These are phyloP conservation scores for Fusarium globosum DNA, from an alignment of 2,329 filamentous ascomycete species.

Conservation along the genomic window DNA sequence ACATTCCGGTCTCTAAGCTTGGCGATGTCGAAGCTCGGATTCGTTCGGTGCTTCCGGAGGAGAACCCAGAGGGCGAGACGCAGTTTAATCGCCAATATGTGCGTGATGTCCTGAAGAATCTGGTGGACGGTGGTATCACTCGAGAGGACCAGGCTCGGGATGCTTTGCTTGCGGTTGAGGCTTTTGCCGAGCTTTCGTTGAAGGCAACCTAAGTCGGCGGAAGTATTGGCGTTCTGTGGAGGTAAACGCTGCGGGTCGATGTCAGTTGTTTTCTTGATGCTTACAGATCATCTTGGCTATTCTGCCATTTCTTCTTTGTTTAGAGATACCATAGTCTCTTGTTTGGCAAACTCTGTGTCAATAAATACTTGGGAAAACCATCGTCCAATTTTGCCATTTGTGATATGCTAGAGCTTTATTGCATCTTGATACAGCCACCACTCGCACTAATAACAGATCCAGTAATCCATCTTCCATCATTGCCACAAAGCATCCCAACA, in stretches of 20 bases:
- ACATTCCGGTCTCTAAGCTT: background rate
- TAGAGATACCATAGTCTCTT: background rate
- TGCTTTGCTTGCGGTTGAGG: background rate
- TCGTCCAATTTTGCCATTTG: rapidly evolving
- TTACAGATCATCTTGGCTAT: background rate
- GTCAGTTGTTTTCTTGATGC: rapidly evolving
- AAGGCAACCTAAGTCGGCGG: rapidly evolving
- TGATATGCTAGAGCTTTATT: background rate
- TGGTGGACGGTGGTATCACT: background rate
- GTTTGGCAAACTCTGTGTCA: background rate
- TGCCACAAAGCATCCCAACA: constrained; percentile 49
- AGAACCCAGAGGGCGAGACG: background rate
- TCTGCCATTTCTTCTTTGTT: background rate
- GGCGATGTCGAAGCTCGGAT: background rate
- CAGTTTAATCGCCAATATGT: background rate
- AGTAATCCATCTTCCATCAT: constrained; percentile 51
- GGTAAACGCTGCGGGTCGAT: background rate
- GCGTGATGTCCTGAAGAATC: background rate
- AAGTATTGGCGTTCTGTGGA: background rate
- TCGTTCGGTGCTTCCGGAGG: rapidly evolving
- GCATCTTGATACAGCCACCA: constrained; percentile 51
- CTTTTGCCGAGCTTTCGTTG: background rate
- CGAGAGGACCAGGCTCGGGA: background rate
- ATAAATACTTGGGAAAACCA: background rate
- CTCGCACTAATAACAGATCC: constrained; percentile 51